Conservation (phyloP, 495 filamentous ascomycete genomes). For the Talaromyces liani region DNA sequence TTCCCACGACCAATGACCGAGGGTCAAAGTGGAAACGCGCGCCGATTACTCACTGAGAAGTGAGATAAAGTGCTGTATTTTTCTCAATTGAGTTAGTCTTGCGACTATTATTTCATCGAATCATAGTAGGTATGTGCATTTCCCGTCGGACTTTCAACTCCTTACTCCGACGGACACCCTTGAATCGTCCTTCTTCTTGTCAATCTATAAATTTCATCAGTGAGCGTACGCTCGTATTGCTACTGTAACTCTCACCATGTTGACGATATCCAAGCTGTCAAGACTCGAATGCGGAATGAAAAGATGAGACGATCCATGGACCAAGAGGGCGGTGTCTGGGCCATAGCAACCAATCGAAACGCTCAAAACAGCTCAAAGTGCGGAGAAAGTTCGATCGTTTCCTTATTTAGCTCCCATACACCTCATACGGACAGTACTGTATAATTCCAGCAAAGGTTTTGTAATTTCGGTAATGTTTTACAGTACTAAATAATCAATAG, state of each 20-base stretch:
- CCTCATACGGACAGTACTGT: background rate
- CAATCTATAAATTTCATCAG: too few relatives aligned
- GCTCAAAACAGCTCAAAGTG: background rate
- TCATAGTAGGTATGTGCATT: background rate
- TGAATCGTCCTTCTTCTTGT: background rate
- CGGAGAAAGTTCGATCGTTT: background rate
- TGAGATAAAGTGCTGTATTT: background rate
- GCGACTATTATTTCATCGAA: background rate
- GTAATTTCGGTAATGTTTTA: background rate
- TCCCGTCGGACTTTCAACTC: background rate
- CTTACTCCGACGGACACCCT: background rate
- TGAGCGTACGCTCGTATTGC: too few relatives aligned
- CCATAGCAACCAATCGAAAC: background rate
- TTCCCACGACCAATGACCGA: background rate
- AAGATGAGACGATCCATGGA: background rate
- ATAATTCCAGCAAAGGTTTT: background rate
- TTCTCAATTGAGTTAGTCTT: background rate
- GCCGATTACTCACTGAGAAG: background rate
- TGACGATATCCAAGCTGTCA: background rate
- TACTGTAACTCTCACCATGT: background rate
- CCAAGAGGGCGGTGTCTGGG: background rate
- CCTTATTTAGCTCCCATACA: background rate
- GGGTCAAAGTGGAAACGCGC: background rate
- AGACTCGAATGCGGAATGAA: background rate
- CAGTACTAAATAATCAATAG: background rate